phyloP scores from a whole-genome alignment of 306 rosid species.

The Prunus kanzakura region DNA sequence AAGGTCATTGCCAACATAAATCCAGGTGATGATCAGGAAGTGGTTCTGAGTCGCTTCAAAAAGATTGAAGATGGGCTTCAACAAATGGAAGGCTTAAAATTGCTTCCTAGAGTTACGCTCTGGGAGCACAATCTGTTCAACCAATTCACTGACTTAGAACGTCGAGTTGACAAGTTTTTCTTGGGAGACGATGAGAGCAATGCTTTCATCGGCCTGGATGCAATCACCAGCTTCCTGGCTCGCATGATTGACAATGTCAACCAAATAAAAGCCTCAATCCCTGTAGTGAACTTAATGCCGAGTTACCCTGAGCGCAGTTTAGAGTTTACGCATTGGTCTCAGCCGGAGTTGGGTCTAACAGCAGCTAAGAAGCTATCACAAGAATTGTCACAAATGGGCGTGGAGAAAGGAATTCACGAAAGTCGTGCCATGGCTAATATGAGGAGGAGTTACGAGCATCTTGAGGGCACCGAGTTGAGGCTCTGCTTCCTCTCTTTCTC shows the following conservation, averaged over 20 bases:
- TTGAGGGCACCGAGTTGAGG: not conserved
- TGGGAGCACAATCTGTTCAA: not conserved
- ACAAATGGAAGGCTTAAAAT: not conserved
- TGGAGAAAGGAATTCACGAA: not conserved
- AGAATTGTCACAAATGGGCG: not conserved
- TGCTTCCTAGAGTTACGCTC: not conserved
- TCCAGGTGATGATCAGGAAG: too few species aligned
- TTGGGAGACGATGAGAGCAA: not conserved
- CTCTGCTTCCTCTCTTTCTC: conserved; percentile 23
- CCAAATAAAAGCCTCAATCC: not conserved
- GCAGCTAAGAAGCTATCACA: not conserved
- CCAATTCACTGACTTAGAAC: not conserved
- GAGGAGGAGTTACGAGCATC: not conserved
- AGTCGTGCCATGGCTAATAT: not conserved
- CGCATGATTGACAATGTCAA: not conserved
- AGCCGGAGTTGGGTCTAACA: not conserved
- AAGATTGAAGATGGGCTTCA: not conserved
- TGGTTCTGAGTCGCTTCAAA: not conserved
- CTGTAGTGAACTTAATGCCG: not conserved
- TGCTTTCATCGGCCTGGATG: not conserved
- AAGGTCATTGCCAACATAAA: too few species aligned
- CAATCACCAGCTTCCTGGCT: not conserved
- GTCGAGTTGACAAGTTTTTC: not conserved
- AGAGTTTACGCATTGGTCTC: not conserved
- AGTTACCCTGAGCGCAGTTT: too few species aligned